Evolutionary conservation across 306 rosid genomes (phyloP), one percentile per base, ranked within the genome.

Genomic region (Carpinus viminea): DNA sequence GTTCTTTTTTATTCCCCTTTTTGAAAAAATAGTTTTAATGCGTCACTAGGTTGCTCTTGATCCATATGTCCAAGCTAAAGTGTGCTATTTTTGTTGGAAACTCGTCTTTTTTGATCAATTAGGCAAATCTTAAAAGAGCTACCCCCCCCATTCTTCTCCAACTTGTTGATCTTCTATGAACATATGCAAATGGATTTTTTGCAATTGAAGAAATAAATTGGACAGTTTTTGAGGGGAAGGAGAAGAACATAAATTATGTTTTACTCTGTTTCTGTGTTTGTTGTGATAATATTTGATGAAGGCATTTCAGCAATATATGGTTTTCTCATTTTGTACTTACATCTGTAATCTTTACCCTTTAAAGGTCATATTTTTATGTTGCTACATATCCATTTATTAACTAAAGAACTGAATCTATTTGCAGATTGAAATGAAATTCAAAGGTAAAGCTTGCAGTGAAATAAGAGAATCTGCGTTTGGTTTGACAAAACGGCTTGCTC

Each of bases 401-500:
- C 16, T 79, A 71, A 77, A 73, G 38, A 48, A 53, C 62, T 74
- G 71, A 50, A 53, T 64, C 79, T 53, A 11, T 73, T 73, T 85
- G 83, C 90, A 95, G 98, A 93, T 95, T 70, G 93, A 91, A 76
- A 77, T 89, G 64, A 91, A 90, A 77, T 95, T 95, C 82, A 87
- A 84, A 82, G 99, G 97, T 72, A 90, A 93, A 84, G 90, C 96
- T 68, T 93, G 99, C 83, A 71, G 72, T 41, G 96, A 82, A 80
- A 93, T 93, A 68, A 87, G 88, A 88, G 99, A 93, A 62, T 93
- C 92, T 24, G 97, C 98, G 9, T 81, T 83, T 77, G 68, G 94
- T 85, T 71, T 95, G 91, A 90, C 99, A 45, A 95, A 93, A 90
- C 87, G 88, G 64, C 96, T 95, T 71, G 98, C 99, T 24, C 96